Conservation (phyloP, 305 asterid species). For the Galium porrigens region DNA sequence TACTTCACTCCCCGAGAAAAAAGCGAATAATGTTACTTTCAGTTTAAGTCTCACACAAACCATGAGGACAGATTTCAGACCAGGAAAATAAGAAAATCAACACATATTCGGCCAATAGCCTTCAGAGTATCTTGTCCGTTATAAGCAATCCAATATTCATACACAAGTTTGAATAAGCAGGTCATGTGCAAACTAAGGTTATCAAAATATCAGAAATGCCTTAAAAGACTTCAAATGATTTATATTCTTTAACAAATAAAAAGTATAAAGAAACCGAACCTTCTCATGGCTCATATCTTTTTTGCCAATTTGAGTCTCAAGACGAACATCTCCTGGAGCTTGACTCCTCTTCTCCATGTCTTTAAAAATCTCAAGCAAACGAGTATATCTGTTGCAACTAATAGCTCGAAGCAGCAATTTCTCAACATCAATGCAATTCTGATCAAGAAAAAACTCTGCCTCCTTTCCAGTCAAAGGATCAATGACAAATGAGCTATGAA, state of each 20-base stretch:
- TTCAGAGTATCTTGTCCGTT: not conserved
- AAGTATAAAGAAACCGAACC: conserved; percentile 30
- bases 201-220: not conserved
- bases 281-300: conserved; percentile 26
- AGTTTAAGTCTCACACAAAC: not conserved
- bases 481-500: conserved; percentile 75
- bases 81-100: not conserved
- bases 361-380: conserved; percentile 73
- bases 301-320: conserved; percentile 43
- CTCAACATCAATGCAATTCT: conserved; percentile 78
- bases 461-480: conserved; percentile 79
- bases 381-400: conserved; percentile 74
- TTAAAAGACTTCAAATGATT: not conserved
- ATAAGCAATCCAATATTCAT: not conserved
- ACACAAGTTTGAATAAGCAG: not conserved
- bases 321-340: conserved; percentile 66
- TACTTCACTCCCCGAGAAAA: not conserved
- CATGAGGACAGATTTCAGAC: not conserved
- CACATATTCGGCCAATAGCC: not conserved
- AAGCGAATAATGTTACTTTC: too few relatives aligned
- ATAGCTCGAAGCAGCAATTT: conserved; percentile 74
- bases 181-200: not conserved
- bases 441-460: conserved; percentile 66
- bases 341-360: conserved; percentile 64
- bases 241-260: not conserved